Conservation (phyloP, 306 rosid genomes). For the Dryas alaskensis region DNA sequence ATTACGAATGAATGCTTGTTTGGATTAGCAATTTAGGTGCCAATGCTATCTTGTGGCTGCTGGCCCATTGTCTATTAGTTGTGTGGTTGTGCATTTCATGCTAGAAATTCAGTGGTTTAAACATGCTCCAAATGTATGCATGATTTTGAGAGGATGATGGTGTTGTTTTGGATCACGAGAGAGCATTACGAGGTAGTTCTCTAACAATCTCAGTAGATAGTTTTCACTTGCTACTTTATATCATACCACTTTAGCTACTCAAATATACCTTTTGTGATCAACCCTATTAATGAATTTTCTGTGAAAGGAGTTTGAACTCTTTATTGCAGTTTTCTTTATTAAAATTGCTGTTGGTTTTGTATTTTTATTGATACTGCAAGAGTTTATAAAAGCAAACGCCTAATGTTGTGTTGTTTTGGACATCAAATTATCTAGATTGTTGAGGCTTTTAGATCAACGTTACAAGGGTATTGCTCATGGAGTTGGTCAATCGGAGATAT, state of each 20-base stretch:
- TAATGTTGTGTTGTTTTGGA: slow-evolving; percentile 14
- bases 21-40: slow-evolving; percentile 5
- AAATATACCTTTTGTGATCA: neutral
- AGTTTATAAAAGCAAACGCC: slow-evolving; percentile 19
- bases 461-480: slow-evolving; percentile 96
- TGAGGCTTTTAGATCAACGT: slow-evolving; percentile 94
- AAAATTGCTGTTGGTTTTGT: slow-evolving; percentile 8
- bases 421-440: slow-evolving; percentile 55
- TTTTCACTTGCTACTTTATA: neutral
- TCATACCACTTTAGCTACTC: neutral
- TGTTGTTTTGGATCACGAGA: slow-evolving; percentile 8
- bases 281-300: neutral
- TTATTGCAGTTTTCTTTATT: slow-evolving; percentile 8
- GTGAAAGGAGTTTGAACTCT: neutral
- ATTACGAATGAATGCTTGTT: neutral
- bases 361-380: slow-evolving; percentile 7
- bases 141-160: neutral
- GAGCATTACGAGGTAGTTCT: neutral
- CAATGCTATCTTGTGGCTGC: neutral
- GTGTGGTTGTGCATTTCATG: neutral
- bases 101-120: neutral
- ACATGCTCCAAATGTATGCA: neutral
- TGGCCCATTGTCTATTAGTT: neutral
- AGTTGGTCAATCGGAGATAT: slow-evolving; percentile 94
- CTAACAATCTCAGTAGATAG: neutral